These are phyloP conservation scores for Pythium dissotocum DNA, from an alignment of 352 stramenopile species.

Conservation along the genomic window DNA sequence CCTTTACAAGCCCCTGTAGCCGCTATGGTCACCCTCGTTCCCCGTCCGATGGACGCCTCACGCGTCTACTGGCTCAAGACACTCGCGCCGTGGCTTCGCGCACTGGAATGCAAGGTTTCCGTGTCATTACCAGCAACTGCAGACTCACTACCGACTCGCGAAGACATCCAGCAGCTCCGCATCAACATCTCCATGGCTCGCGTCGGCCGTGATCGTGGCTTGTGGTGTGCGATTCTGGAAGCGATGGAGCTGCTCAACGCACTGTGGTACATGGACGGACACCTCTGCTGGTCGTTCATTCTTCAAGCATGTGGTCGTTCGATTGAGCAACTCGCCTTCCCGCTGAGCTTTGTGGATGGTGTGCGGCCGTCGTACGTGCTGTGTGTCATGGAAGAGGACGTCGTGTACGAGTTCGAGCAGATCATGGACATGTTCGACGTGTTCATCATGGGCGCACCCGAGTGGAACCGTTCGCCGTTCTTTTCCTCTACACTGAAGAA, in stretches of 20 bases:
- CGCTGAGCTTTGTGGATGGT: neutral
- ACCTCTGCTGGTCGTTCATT: slow-evolving; percentile 3
- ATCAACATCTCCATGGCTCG: slow-evolving; percentile 14
- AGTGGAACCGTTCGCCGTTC: slow-evolving; percentile 17
- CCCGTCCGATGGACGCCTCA: neutral
- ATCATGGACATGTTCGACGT: slow-evolving; percentile 17
- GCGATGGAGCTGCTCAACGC: slow-evolving; percentile 14
- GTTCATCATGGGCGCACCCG: slow-evolving; percentile 4
- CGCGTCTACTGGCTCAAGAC: neutral
- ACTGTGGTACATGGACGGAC: neutral
- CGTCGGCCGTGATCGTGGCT: slow-evolving; percentile 9
- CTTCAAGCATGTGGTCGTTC: slow-evolving; percentile 10
- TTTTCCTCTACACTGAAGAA: neutral
- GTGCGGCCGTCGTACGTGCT: slow-evolving; percentile 8
- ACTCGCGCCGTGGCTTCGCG: slow-evolving; percentile 9
- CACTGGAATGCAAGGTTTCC: slow-evolving; percentile 1
- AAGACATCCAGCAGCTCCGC: neutral
- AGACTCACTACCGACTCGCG: neutral
- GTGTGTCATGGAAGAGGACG: slow-evolving; percentile 6
- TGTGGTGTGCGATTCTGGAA: slow-evolving; percentile 12
- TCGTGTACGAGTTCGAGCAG: slow-evolving; percentile 8
- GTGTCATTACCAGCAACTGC: neutral
- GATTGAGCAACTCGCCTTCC: slow-evolving; percentile 3
- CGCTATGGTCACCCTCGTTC: slow-evolving; percentile 1
- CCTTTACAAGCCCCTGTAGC: no score